Base-by-base conservation (phyloP, 2,329 filamentous ascomycete genomes). In the Calonectria hawksworthii region DNA sequence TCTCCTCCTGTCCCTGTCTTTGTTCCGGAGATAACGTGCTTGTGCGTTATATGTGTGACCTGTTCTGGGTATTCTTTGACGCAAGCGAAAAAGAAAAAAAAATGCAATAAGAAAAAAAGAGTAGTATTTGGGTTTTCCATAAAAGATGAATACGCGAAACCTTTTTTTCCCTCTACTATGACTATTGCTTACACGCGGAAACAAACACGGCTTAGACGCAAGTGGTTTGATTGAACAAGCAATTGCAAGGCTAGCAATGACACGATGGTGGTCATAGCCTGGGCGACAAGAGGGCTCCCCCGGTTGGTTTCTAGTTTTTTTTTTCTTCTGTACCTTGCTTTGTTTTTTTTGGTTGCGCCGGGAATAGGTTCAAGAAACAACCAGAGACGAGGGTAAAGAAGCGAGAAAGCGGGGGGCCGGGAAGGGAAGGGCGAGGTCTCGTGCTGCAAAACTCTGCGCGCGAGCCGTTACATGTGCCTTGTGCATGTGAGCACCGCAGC, bases 221-320 rank as follows among this genome's bases (percentile, higher is more conserved):
- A 38, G 26, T 64, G 61, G 61, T 64, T 64, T 64, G 38, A 64
- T 64, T 32, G n/a, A 64, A 21, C 61, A 64, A 26, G 41, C 41
- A 44, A 30, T 28, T 64, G 32, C 34, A 23, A 64, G 16, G 36
- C 36, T 30, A 26, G 61, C 38, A 64, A 64, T 64, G 61, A 64
- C 32, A 64, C 61, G 61, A 64, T 64, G 61, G 61, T 64, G 61
- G 61, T 64, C 61, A 44, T 30, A 64, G 61, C 38, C 61, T 16
- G 38, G 38, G 44, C n/a, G 44, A 47, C 21, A 26, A 23, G 13
- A 61, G 56, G 23, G 13, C 32, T 61, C 56, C 56, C 34, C 56
- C n/a, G 44, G n/a, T 47, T 23, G n/a, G 44, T n/a, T 47, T 47
- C 44, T 23, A 1, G 44, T 47, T 47, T 44, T 47, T n/a, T 1